Conservation (phyloP, 768 basidiomycete genomes). For the Crepidotus variabilis region DNA sequence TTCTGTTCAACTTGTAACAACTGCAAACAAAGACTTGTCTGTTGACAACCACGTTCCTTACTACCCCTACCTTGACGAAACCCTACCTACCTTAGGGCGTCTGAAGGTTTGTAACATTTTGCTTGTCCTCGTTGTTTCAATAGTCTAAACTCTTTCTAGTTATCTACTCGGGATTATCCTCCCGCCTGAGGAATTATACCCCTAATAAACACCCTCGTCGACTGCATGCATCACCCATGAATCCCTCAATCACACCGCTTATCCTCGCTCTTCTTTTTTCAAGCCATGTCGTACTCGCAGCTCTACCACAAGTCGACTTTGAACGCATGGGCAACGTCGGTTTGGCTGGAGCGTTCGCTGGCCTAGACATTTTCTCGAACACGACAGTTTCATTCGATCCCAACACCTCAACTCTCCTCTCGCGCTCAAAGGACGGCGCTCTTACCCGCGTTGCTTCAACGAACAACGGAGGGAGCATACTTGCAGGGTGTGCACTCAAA, state of each 20-base stretch:
- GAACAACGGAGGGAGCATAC: slow-evolving; percentile 73
- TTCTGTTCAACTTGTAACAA: slow-evolving; percentile 10
- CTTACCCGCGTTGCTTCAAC: slow-evolving; percentile 73
- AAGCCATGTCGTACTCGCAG: slow-evolving; percentile 27
- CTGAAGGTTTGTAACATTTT: slow-evolving; percentile 10
- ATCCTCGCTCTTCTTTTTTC: slow-evolving; percentile 24
- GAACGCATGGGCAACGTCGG: slow-evolving; percentile 89
- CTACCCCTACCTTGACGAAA: slow-evolving; percentile 7
- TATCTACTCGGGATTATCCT: slow-evolving; percentile 6
- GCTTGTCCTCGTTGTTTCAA: slow-evolving; percentile 9
- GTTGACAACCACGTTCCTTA: slow-evolving; percentile 16
- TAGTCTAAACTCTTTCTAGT: slow-evolving; percentile 11
- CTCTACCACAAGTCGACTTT: slow-evolving; percentile 40
- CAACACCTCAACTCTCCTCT: slow-evolving; percentile 66
- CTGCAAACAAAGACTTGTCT: slow-evolving; percentile 14
- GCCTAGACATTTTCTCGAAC: slow-evolving; percentile 73
- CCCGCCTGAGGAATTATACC: slow-evolving; percentile 12
- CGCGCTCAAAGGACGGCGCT: slow-evolving; percentile 60
- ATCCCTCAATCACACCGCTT: slow-evolving; percentile 16
- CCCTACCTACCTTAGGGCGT: slow-evolving; percentile 1
- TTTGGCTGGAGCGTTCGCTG: slow-evolving; percentile 84
- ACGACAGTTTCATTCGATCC: slow-evolving; percentile 60
- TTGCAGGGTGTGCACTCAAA: slow-evolving; percentile 67
- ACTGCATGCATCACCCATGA: slow-evolving; percentile 20
- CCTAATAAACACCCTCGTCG: neutral